Evolutionary conservation across 768 basidiomycete genomes (phyloP), one percentile per base, ranked within the genome.

Genomic region (Sistotremastrum suecicum): DNA sequence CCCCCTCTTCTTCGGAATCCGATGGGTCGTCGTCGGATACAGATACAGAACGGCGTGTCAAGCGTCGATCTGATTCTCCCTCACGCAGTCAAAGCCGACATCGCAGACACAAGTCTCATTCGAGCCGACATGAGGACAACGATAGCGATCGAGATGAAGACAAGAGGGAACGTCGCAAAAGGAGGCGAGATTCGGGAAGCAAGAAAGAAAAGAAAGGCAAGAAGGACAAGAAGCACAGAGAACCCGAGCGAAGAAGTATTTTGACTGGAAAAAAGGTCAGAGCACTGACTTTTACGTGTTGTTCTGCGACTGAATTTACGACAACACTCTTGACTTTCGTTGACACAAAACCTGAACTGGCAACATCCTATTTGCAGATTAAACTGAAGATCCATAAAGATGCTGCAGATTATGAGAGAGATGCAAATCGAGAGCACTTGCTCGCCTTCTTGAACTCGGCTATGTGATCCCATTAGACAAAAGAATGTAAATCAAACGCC

Each of bases 361-460:
- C 7, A 44, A 36, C 44, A 7, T 32, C 3, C 2, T 38, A 5
- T 20, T 38, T 28, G 12, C 47, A 78, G 77, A 78, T 78, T 41
- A 78, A 78, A 56, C 57, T 78, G 37, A 78, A 76, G 56, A 72
- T 79, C 8, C 74, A 72, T 63, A 76, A 74, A 53, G 74, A 75
- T 44, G 70, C 69, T 37, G 68, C 60, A 12, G 77, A 78, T 49
- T 58, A 70, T 37, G 75, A 75, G 53, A 61, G 74, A 50, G 77
- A 79, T 48, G 69, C 66, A 12, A 78, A 78, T 46, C 63, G 76
- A 37, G 54, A 67, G 58, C 67, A 72, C 51, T 54, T 78, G 46
- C 53, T 78, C 10, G 63, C 67, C 46, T 78, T 78, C 52, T 53
- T 78, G 49, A 78, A 78, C 52, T 70, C 75, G 31, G 67, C 75